These are phyloP conservation scores for Botrytis pseudocinerea DNA, from an alignment of 2,329 filamentous ascomycete genomes.

Conservation along the genomic window DNA sequence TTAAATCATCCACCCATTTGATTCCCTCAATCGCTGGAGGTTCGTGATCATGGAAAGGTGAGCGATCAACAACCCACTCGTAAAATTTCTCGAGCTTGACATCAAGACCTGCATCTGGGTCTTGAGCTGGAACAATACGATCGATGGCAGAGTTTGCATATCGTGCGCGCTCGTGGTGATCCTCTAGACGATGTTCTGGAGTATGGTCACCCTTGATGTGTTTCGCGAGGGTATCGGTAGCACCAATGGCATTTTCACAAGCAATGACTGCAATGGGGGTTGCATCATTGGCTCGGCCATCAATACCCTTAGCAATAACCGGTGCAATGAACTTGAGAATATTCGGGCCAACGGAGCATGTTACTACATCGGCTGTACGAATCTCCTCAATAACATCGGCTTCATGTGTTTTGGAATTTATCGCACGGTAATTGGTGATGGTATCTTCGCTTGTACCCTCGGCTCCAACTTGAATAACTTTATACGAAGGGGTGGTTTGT, in stretches of 20 bases:
- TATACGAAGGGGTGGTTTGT: conserved; percentile 75
- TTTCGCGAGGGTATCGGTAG: conserved; percentile 81
- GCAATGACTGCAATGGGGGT: conserved; percentile 88
- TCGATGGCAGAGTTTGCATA: conserved; percentile 99
- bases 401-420: conserved; percentile 90
- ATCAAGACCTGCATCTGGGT: conserved; percentile 75
- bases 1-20: conserved; percentile 88
- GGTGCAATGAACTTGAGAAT: conserved; percentile 96
- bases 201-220: conserved; percentile 80
- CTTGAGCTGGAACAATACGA: conserved; percentile 93
- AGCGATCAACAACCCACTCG: conserved; percentile 95
- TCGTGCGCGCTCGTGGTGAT: conserved; percentile 72
- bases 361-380: conserved; percentile 83
- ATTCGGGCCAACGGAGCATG: conserved; percentile 94
- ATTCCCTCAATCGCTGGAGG: conserved; percentile 80
- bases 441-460: conserved; percentile 78
- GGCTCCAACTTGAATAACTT: conserved; percentile 87
- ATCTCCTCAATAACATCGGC: conserved; percentile 82
- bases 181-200: conserved; percentile 62
- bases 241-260: conserved; percentile 96
- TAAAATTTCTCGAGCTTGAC: conserved; percentile 98
- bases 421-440: conserved; percentile 94
- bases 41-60: conserved; percentile 72
- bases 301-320: conserved; percentile 91
- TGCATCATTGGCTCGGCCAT: conserved; percentile 63